phyloP scores from a whole-genome alignment of 768 basidiomycete genomes.

The Auricularia sp. region DNA sequence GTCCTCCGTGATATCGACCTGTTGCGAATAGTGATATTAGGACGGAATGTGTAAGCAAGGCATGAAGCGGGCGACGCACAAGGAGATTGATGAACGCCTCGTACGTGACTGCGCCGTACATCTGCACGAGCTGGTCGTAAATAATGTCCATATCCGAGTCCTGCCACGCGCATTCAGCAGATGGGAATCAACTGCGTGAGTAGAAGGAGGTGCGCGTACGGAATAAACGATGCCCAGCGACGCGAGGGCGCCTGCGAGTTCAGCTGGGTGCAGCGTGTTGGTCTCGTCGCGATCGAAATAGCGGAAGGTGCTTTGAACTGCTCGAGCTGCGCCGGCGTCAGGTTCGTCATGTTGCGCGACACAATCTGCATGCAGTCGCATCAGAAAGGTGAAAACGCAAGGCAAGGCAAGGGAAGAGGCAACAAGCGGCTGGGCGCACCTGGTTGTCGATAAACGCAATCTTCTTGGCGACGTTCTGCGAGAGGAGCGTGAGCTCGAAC shows the following conservation, averaged over 20 bases:
- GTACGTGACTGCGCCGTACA: constrained; percentile 84
- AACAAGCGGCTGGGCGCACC: constrained; percentile 30
- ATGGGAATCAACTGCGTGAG: background rate
- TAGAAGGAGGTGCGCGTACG: constrained; percentile 28
- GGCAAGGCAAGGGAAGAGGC: no score
- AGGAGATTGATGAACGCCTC: constrained; percentile 92
- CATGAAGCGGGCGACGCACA: constrained; percentile 33
- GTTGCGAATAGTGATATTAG: background rate
- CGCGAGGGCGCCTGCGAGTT: constrained; percentile 90
- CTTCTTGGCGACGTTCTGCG: constrained; percentile 76
- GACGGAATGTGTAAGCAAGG: constrained; percentile 2
- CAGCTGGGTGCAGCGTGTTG: constrained; percentile 74
- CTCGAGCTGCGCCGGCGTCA: constrained; percentile 91
- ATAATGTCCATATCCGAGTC: constrained; percentile 84
- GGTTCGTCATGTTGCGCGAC: constrained; percentile 84
- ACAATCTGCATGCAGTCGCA: constrained; percentile 46
- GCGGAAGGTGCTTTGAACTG: constrained; percentile 94
- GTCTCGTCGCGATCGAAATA: constrained; percentile 93
- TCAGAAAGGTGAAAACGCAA: background rate
- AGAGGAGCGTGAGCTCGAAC: constrained; percentile 78
- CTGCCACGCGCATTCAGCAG: constrained; percentile 23
- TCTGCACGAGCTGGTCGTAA: constrained; percentile 65
- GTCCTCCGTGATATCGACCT: constrained; percentile 96
- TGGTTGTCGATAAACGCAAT: constrained; percentile 96
- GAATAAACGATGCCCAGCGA: constrained; percentile 91